Conservation (phyloP, 116 monocot species). For the Trichopus zeylanicus region DNA sequence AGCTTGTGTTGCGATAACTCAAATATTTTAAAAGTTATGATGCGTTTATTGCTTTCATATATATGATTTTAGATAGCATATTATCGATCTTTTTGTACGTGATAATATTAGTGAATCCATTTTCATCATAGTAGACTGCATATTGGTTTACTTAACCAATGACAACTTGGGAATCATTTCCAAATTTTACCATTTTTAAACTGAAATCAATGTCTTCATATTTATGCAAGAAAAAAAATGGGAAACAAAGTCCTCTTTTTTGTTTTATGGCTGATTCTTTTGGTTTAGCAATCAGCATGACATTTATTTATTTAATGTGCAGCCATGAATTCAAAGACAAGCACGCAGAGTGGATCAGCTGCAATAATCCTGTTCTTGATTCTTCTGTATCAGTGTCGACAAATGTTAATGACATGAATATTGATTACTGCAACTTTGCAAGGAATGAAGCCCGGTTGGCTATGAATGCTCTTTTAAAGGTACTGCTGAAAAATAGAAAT, state of each 20-base stretch:
- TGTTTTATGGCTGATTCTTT: neutral
- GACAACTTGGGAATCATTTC: neutral
- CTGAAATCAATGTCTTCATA: no score
- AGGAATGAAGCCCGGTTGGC: slow-evolving; percentile 60
- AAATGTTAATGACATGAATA: slow-evolving; percentile 13
- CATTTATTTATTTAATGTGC: neutral
- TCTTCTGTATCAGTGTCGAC: slow-evolving; percentile 21
- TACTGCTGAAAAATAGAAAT: slow-evolving; percentile 15
- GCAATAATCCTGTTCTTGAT: slow-evolving; percentile 36
- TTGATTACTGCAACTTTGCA: slow-evolving; percentile 37
- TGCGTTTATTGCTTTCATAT: no score
- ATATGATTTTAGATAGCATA: neutral
- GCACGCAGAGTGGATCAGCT: slow-evolving; percentile 71
- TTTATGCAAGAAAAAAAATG: no score
- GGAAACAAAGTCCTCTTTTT: neutral
- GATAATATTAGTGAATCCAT: neutral
- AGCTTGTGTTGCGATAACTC: neutral
- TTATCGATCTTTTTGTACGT: neutral
- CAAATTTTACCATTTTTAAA: neutral
- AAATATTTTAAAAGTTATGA: neutral
- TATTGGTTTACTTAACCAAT: neutral
- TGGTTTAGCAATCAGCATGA: neutral
- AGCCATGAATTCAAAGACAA: slow-evolving; percentile 68
- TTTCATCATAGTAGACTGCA: neutral
- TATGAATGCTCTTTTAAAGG: slow-evolving; percentile 80